Base-by-base conservation (phyloP, 2,329 filamentous ascomycete species). In the Dothiorella sarmentorum region DNA sequence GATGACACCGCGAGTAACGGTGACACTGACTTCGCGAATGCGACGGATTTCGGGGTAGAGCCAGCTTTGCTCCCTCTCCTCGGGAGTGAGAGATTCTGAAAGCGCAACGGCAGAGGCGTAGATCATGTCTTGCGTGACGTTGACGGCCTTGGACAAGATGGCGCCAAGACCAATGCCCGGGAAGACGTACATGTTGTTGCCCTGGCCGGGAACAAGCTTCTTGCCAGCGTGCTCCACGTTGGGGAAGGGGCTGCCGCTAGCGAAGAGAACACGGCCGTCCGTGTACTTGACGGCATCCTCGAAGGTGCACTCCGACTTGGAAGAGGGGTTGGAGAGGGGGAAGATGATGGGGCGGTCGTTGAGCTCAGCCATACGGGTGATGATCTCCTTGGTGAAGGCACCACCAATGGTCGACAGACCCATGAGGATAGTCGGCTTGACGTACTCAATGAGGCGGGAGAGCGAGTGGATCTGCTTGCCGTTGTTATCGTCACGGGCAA, bases 271-370 rank as follows among this genome's bases (percentile, higher is more conserved):
- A 58, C 86, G 90, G 62, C 93, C 93, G 60, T 97, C 89, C 10
- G 93, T 97, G 86, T 93, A 86, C 68, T 86, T 84, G 69, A 97
- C 83, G 15, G 94, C 94, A 71, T 94, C 89, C 80, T 97, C 92
- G 69, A 95, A 97, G 15, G 91, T 96, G 79, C 94, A 97, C 78
- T 99, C 94, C 7, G 93, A 95, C 81, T 97, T 97, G 77, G 88
- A 92, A 53, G 92, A 86, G 51, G 94, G 94, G 79, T 99, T 97
- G 76, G 90, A 96, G 42, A 99, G 86, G 57, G 93, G 93, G 85
- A 99, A 97, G 68, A 81, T 76, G 70, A 80, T 75, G 62, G 94
- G 92, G 63, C 85, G 82, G 63, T 91, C 85, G 74, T 91, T 91
- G 58, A 80, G 64, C 64, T 74, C 71, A 38, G 77, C 78, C 78